Evolutionary conservation across 306 rosid species (phyloP), one percentile per base, ranked within the genome.

Genomic region (Quercus variabilis): DNA sequence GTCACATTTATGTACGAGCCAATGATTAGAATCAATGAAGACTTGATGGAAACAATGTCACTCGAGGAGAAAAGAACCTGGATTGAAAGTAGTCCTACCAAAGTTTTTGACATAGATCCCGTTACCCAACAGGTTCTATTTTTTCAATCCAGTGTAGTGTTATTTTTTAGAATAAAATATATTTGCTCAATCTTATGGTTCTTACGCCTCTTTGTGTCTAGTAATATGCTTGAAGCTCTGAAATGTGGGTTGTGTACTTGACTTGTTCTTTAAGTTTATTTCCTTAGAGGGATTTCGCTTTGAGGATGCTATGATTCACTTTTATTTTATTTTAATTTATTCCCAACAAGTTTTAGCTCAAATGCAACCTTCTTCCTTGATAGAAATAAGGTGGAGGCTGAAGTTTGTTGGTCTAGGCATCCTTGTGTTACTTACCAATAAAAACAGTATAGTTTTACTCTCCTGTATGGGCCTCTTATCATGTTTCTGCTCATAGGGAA

Each of bases 1-100:
- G 98, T 91, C 4, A 90, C 97, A 55, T 95, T 95, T 85, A 95
- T 95, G 99, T 95, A 93, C 73, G 96, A 95, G 73, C 99, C 99
- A 0, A 92, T 85, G 57, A 90, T 95, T 86, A 89, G 92, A 59
- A 85, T 95, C 79, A 95, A 93, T 65, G 97, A 95, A 81, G 99
- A 93, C 82, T 76, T 95, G 62, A 95, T 95, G 99, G 99, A 93
- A 56, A 74, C 90, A 8, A 77, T 95, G 89, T 77, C 97, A 1
- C 88, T 87, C 0, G 94, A 93, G 77, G 98, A 95, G 86, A 95
- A 91, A 81, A 84, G 11, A 75, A 89, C 85, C 64, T 93, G 97
- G 99, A 86, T 95, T 80, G 99, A 91, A 3, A 95, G 99, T 79
- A 82, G 94, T 80, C 98, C 99, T 18, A 93, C 99, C 58, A 92